These are phyloP conservation scores for Uncinocarpus reesii DNA, from an alignment of 2,329 filamentous ascomycete species.

Conservation along the genomic window DNA sequence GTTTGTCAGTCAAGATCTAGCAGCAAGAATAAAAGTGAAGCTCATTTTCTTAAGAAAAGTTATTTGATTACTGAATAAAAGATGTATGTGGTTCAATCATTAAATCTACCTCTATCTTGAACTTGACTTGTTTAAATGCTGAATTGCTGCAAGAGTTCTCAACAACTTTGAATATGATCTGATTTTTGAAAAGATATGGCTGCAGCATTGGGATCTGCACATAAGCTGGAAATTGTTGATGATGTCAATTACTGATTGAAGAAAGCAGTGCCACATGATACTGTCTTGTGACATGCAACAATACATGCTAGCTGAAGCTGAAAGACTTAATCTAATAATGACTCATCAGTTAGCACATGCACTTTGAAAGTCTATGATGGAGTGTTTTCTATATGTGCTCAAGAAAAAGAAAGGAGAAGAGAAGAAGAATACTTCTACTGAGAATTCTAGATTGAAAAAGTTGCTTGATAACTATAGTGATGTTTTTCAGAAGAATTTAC, in stretches of 20 bases:
- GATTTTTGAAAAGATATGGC: not conserved
- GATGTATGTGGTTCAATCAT: too few species aligned
- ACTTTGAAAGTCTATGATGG: too few species aligned
- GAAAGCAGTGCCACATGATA: not conserved
- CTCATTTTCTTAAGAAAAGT: too few species aligned
- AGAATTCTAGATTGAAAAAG: not conserved
- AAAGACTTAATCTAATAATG: too few species aligned
- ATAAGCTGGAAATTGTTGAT: not conserved
- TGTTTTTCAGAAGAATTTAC: not conserved
- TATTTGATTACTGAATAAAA: too few species aligned
- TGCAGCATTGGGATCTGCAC: not conserved
- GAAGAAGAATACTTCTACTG: not conserved
- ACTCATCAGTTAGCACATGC: too few species aligned
- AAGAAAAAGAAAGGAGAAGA: not conserved
- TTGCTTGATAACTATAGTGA: too few species aligned
- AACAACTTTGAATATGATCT: not conserved
- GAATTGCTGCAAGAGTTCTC: not conserved
- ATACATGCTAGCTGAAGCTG: not conserved
- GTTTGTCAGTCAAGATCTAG: not conserved
- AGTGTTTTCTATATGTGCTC: too few species aligned
- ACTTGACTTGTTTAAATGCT: not conserved
- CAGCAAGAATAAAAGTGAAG: not conserved
- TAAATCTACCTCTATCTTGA: too few species aligned
- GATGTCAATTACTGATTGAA: not conserved
- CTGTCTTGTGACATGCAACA: not conserved